Base-by-base conservation (phyloP, 2,329 filamentous ascomycete genomes). In the Sclerotinia glacialis region DNA sequence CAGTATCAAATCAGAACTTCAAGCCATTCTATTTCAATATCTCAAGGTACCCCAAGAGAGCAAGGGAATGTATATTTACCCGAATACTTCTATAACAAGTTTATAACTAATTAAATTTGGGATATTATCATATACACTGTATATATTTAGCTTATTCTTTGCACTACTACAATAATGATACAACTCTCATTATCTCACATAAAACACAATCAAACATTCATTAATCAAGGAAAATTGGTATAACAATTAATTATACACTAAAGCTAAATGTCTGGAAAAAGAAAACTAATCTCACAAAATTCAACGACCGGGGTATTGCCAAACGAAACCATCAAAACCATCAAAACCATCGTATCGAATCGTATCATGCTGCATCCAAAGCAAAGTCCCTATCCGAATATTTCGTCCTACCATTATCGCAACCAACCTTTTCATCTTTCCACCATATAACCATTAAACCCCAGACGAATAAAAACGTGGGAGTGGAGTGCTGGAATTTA, bases 261-360 rank as follows among this genome's bases (percentile, higher is more conserved):
- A 59, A 49, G n/a, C 12, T 5, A 40, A 16, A 6, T 40, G 28
- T 26, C 50, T 61, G 18, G 4, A 28, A 18, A 28, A 18, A 37
- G 49, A 49, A 5, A 34, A 23, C n/a, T 7, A 37, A 61, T 37
- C 7, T 61, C 16, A 21, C 16, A 47, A 4, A 28, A 5, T 42
- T 42, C 7, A 28, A 53, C 50, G 47, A 63, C 34, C 47, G 46
- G 60, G 60, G 60, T 63, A 63, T 63, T 42, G 31, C 34, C 11
- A 28, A 65, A 59, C 55, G 56, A 64, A 42, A 47, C 46, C 61
- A 40, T 55, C n/a, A 21, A 42, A 54, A 31, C n/a, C 46, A 49
- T 55, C 21, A 16, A 14, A 40, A 12, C 52, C 53, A 9, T 54
- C 26, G 18, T 54, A 54, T 60, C 58, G 31, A 23, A 61, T 37